A percentile compares a stretch with the other conserved stretches of the same genome.
These are phyloP conservation scores for Periconia macrospinosa DNA, from an alignment of 2,329 filamentous ascomycete species.

Conservation along the genomic window DNA sequence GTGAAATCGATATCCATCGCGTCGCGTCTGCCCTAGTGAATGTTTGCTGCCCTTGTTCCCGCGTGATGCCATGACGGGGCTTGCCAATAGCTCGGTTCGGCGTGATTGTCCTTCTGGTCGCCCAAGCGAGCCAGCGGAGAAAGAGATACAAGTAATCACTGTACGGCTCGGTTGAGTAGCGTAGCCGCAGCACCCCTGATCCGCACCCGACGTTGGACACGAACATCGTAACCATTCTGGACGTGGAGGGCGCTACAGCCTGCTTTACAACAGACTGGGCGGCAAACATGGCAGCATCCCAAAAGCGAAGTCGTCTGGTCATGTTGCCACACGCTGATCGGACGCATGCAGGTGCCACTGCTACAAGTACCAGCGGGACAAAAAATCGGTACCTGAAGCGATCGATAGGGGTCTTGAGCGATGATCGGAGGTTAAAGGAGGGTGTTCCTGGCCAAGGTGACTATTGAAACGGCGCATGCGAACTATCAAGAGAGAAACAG, in stretches of 20 bases:
- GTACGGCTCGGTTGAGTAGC: slow-evolving; percentile 27
- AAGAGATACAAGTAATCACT: not conserved
- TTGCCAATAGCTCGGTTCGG: not conserved
- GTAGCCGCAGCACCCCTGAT: slow-evolving; percentile 16
- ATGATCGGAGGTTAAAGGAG: slow-evolving; percentile 19
- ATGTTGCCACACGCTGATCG: slow-evolving; percentile 19
- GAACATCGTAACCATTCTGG: slow-evolving; percentile 12
- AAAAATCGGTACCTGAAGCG: slow-evolving; percentile 15
- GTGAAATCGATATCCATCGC: not conserved
- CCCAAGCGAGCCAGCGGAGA: slow-evolving; percentile 5
- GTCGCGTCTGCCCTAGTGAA: not conserved
- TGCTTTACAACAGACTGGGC: slow-evolving; percentile 7
- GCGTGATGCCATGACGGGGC: not conserved
- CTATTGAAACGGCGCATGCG: slow-evolving; percentile 25
- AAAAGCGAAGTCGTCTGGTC: not conserved
- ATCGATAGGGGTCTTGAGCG: slow-evolving; percentile 12
- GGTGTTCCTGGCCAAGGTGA: slow-evolving; percentile 19
- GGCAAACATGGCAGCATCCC: not conserved
- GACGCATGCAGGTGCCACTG: slow-evolving; percentile 29
- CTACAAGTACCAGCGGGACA: slow-evolving; percentile 10
- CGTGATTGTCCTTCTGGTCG: slow-evolving; percentile 6
- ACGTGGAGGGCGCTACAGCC: slow-evolving; percentile 12
- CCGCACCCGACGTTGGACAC: slow-evolving; percentile 21
- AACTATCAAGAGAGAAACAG: slow-evolving; percentile 10
- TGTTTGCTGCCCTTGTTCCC: not conserved